phyloP scores from a whole-genome alignment of 345 rosid genomes.

The Eucalyptus erythrocorys region DNA sequence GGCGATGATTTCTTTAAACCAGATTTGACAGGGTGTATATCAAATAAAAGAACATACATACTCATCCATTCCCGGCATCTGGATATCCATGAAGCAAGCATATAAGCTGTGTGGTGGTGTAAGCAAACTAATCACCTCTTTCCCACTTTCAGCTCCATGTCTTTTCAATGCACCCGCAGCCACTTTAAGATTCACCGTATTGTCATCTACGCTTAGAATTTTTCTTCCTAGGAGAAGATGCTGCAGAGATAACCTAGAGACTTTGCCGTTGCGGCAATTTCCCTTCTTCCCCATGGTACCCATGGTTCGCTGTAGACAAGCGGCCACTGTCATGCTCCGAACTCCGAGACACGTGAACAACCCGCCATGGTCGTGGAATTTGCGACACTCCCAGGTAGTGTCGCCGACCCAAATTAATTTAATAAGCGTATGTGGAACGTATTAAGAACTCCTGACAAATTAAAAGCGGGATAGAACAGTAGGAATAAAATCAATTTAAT shows the following conservation, averaged over 20 bases:
- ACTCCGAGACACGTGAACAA: too few relatives aligned
- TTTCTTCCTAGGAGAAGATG: slow-evolving; percentile 70
- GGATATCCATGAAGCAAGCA: slow-evolving; percentile 99
- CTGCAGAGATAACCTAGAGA: slow-evolving; percentile 33
- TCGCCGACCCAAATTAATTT: too few relatives aligned
- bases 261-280: slow-evolving; percentile 45
- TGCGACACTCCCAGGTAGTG: too few relatives aligned
- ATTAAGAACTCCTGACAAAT: too few relatives aligned
- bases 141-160: slow-evolving; percentile 84
- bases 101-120: slow-evolving; percentile 75
- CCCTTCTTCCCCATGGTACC: slow-evolving; percentile 38
- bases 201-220: slow-evolving; percentile 81
- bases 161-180: slow-evolving; percentile 86
- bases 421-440: too few relatives aligned
- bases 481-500: too few relatives aligned
- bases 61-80: slow-evolving; percentile 99
- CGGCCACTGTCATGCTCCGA: too few relatives aligned
- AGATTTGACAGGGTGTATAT: neutral
- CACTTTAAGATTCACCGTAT: slow-evolving; percentile 75
- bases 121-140: slow-evolving; percentile 47
- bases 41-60: slow-evolving; percentile 9
- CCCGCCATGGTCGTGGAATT: too few relatives aligned
- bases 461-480: too few relatives aligned
- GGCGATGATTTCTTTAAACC: neutral
- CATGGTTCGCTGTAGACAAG: slow-evolving; percentile 63